phyloP scores from a whole-genome alignment of 2,329 filamentous ascomycete genomes.

The Elsinoe perseae region DNA sequence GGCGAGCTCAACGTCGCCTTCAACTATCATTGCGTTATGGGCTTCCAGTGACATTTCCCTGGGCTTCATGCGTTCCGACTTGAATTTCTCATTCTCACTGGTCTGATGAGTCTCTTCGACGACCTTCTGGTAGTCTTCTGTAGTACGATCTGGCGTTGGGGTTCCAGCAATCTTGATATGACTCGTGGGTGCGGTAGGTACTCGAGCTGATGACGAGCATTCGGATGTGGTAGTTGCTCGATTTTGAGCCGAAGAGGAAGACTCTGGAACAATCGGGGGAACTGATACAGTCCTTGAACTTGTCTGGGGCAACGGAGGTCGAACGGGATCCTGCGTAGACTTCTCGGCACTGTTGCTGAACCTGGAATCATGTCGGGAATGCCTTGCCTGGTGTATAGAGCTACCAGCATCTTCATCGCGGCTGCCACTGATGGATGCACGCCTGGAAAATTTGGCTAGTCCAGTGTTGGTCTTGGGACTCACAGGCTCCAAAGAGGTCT shows the following conservation, averaged over 20 bases:
- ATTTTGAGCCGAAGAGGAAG: background rate
- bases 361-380: background rate
- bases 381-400: background rate
- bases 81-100: background rate
- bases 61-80: background rate
- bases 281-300: background rate
- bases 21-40: background rate
- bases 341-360: background rate
- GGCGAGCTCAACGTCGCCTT: background rate
- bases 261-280: background rate
- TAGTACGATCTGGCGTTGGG: background rate
- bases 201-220: too few species aligned
- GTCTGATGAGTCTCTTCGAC: background rate
- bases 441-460: background rate
- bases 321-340: background rate
- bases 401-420: background rate
- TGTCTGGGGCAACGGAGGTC: background rate
- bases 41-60: slow-evolving; percentile 3
- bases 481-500: slow-evolving; percentile 1
- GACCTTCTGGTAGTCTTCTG: background rate
- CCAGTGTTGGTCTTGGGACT: slow-evolving; percentile 4
- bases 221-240: background rate
- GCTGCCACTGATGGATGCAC: background rate
- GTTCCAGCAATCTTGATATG: background rate
- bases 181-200: too few species aligned